Conservation (phyloP, 2,329 filamentous ascomycete genomes). For the Epichloe aotearoae region DNA sequence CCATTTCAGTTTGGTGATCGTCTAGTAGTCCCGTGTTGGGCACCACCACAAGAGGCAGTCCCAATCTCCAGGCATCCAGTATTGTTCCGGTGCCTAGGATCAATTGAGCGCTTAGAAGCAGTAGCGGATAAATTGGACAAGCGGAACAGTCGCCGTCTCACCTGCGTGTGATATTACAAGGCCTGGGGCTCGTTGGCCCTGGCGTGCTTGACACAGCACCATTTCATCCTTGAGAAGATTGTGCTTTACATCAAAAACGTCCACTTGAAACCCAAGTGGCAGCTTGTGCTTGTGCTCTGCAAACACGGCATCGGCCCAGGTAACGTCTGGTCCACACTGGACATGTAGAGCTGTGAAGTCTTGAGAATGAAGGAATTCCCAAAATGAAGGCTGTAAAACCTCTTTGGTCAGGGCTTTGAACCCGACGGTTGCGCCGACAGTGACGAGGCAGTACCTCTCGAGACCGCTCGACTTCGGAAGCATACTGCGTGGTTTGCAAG, state of each 20-base stretch:
- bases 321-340: constrained; percentile 64
- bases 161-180: constrained; percentile 83
- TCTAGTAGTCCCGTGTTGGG: constrained; percentile 72
- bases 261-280: constrained; percentile 14
- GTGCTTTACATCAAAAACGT: constrained; percentile 19
- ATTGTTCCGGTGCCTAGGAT: constrained; percentile 73
- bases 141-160: constrained; percentile 24
- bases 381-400: constrained; percentile 48
- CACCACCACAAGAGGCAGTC: constrained; percentile 73
- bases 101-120: background rate
- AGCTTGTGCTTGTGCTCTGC: constrained; percentile 10
- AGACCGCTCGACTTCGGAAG: background rate
- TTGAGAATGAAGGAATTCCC: constrained; percentile 41
- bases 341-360: constrained; percentile 61
- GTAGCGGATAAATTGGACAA: background rate
- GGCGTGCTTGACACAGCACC: constrained; percentile 33
- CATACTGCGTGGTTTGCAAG: constrained; percentile 2
- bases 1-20: constrained; percentile 85
- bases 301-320: constrained; percentile 17
- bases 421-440: constrained; percentile 79
- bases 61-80: constrained; percentile 63
- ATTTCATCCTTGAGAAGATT: constrained; percentile 35
- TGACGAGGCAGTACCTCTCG: constrained; percentile 57
- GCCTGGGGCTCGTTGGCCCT: constrained; percentile 43
- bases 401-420: constrained; percentile 61